These are phyloP conservation scores for Sporothrix dimorphospora DNA, from an alignment of 2,329 filamentous ascomycete genomes.

Conservation along the genomic window DNA sequence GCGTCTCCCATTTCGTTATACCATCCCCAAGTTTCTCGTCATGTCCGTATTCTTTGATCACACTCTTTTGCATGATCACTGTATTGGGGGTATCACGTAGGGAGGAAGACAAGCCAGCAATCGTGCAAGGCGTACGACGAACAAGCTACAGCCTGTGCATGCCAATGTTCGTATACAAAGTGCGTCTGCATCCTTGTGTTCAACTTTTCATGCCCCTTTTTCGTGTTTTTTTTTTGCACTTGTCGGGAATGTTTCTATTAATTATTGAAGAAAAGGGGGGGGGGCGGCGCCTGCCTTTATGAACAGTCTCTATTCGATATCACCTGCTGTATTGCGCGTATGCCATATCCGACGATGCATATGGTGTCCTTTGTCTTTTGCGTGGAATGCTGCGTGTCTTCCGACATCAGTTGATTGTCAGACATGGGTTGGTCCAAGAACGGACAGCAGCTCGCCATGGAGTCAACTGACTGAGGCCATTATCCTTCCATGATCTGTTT, in stretches of 20 bases:
- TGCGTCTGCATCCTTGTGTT: background rate
- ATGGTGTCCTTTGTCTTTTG: background rate
- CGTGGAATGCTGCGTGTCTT: background rate
- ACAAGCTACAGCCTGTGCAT: background rate
- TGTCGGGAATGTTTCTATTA: background rate
- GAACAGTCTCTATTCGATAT: background rate
- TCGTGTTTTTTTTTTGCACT: background rate
- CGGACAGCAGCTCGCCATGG: background rate
- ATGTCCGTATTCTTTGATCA: background rate
- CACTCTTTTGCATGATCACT: background rate
- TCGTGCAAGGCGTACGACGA: background rate
- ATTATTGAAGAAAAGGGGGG: constrained; percentile 5
- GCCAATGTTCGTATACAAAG: background rate
- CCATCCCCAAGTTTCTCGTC: background rate
- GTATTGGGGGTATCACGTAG: background rate
- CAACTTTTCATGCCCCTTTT: background rate
- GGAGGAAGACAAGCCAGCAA: background rate
- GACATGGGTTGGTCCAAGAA: background rate
- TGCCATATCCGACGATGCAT: background rate
- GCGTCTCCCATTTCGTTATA: background rate
- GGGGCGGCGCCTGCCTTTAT: background rate
- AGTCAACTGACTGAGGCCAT: background rate
- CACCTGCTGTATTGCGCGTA: background rate
- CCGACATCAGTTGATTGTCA: background rate
- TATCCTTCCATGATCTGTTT: background rate